Evolutionary conservation across 108 stramenopile genomes (phyloP).

Genomic region (Parmales sp.): DNA sequence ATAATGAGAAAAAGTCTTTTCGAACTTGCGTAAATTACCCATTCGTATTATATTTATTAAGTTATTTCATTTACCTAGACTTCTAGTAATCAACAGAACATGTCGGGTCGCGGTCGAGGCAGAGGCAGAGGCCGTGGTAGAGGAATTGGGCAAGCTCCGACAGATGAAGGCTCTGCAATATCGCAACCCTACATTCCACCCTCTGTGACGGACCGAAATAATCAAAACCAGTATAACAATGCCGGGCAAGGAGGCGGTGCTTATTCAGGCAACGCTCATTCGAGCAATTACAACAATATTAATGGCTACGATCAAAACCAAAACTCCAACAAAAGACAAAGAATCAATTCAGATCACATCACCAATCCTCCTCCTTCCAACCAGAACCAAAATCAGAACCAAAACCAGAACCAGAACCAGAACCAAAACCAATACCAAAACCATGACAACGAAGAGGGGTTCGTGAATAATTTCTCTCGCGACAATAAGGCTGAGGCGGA

Average conservation of each 20-base stretch:
- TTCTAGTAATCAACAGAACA: too few species aligned
- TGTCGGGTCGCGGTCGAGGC: neutral
- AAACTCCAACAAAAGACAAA: too few species aligned
- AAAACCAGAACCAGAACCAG: too few species aligned
- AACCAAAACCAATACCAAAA: neutral
- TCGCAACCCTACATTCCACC: neutral
- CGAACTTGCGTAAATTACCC: too few species aligned
- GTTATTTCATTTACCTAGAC: too few species aligned
- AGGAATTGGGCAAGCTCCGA: neutral
- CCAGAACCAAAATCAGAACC: too few species aligned
- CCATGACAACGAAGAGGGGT: neutral
- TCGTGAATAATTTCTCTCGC: neutral
- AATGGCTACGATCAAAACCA: neutral
- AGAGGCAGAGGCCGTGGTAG: neutral
- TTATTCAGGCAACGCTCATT: neutral
- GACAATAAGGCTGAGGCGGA: neutral
- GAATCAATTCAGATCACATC: too few species aligned
- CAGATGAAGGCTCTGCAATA: neutral
- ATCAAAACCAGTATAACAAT: neutral
- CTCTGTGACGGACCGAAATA: neutral
- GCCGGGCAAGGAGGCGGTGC: neutral
- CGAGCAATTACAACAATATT: neutral
- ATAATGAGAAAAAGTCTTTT: too few species aligned
- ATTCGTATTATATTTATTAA: too few species aligned
- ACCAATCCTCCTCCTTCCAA: too few species aligned